These are phyloP conservation scores for Rhodofomes roseus DNA, from an alignment of 1,284 basidiomycete genomes.

Conservation along the genomic window DNA sequence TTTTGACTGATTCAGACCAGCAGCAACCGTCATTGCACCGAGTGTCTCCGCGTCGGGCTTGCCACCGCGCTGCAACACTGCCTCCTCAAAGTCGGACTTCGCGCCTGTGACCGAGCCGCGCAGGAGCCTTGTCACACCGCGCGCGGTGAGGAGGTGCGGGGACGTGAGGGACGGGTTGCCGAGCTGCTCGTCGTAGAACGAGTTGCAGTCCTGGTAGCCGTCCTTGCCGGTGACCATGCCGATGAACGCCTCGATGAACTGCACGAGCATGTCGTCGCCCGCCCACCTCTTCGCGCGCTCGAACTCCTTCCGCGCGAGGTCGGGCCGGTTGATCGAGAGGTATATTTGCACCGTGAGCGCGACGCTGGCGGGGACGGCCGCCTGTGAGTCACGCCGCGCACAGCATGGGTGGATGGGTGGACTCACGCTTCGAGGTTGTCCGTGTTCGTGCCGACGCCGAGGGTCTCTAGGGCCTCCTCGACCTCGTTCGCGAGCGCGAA, in stretches of 20 bases:
- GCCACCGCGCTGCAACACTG: conserved; percentile 51
- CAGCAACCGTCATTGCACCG: conserved; percentile 65
- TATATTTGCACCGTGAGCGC: conserved; percentile 6
- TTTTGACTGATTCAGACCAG: conserved; percentile 60
- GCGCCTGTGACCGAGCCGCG: conserved; percentile 81
- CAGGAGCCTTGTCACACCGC: conserved; percentile 81
- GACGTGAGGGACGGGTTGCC: conserved; percentile 81
- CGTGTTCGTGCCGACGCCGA: conserved; percentile 66
- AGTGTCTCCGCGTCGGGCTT: conserved; percentile 64
- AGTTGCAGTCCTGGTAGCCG: conserved; percentile 65
- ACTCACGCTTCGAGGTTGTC: conserved; percentile 85
- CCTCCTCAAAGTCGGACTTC: conserved; percentile 81
- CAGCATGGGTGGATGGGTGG: background rate
- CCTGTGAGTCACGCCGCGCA: background rate
- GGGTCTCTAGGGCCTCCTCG: conserved; percentile 88
- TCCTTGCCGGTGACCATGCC: conserved; percentile 79
- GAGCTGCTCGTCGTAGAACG: conserved; percentile 91
- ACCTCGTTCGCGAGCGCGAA: conserved; percentile 81
- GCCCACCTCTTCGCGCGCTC: conserved; percentile 80
- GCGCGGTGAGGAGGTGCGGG: conserved; percentile 73
- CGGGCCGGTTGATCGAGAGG: conserved; percentile 5
- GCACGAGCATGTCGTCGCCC: conserved; percentile 86
- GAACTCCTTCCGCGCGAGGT: conserved; percentile 52
- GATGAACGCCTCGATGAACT: conserved; percentile 87
- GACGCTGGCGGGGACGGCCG: conserved; percentile 4